Conservation (phyloP, 805 yeast genomes). For the Ogataea salicorniae region DNA sequence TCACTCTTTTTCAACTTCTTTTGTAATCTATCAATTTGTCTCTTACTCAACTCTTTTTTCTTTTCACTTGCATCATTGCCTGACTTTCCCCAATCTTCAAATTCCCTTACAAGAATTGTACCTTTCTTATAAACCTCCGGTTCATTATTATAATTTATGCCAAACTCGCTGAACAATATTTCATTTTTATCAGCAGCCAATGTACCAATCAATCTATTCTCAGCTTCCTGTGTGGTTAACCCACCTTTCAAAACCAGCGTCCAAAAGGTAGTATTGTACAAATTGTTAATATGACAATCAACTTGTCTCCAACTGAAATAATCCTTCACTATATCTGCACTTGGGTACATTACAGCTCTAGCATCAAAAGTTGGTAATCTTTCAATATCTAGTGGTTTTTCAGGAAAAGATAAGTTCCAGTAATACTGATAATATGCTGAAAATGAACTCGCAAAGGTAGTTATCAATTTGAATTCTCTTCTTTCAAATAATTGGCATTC, state of each 20-base stretch:
- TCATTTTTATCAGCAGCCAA: conserved; percentile 84
- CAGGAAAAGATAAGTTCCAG: conserved; percentile 61
- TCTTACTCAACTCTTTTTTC: conserved; percentile 21
- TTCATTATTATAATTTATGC: conserved; percentile 87
- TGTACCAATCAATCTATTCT: conserved; percentile 69
- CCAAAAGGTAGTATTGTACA: conserved; percentile 95
- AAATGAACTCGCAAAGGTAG: conserved; percentile 78
- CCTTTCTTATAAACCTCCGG: conserved; percentile 88
- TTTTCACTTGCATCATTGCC: neutral
- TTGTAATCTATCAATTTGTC: conserved; percentile 47
- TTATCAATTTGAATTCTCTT: conserved; percentile 72
- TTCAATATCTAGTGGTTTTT: conserved; percentile 33
- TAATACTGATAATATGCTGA: conserved; percentile 66
- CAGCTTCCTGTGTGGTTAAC: conserved; percentile 74
- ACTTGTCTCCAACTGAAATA: conserved; percentile 94
- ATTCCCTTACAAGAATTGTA: conserved; percentile 52
- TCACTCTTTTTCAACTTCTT: conserved; percentile 46
- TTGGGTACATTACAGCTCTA: conserved; percentile 83
- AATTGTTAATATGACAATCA: conserved; percentile 91
- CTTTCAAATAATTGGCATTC: conserved; percentile 72
- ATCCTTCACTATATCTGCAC: conserved; percentile 54
- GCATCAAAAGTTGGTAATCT: conserved; percentile 87
- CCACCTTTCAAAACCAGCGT: conserved; percentile 65
- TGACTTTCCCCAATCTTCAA: conserved; percentile 9
- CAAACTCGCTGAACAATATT: conserved; percentile 68